Evolutionary conservation across 352 stramenopile genomes (phyloP).

Genomic region (Phytophthora chlamydospora): DNA sequence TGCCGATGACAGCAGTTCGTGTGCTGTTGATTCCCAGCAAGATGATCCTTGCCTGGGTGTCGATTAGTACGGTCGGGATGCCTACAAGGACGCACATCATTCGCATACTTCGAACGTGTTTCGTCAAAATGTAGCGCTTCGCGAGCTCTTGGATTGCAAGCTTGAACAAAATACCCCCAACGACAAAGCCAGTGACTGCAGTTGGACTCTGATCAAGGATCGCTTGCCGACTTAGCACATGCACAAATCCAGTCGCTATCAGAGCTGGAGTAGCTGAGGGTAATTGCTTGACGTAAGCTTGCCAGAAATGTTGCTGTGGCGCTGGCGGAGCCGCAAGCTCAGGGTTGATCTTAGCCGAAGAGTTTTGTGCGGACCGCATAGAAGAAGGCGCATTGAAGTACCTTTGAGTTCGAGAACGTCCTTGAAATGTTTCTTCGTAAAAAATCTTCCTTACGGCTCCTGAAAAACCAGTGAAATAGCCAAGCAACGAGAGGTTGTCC

Average conservation of each 20-base stretch:
- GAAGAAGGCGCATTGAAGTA: no score
- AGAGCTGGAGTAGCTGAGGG: neutral
- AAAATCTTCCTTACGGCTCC: slow-evolving; percentile 22
- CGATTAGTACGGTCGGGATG: slow-evolving; percentile 45
- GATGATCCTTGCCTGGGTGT: slow-evolving; percentile 46
- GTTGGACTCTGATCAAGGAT: neutral
- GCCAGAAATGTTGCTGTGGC: slow-evolving; percentile 1
- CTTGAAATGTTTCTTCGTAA: slow-evolving; percentile 15
- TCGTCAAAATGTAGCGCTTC: slow-evolving; percentile 29
- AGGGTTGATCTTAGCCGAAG: neutral
- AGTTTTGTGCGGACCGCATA: neutral
- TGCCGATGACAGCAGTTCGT: slow-evolving; percentile 15
- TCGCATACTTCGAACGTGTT: slow-evolving; percentile 7
- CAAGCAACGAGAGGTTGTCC: slow-evolving; percentile 7
- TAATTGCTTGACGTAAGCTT: neutral
- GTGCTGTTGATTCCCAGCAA: slow-evolving; percentile 28
- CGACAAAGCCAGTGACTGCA: neutral
- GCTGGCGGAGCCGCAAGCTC: no score
- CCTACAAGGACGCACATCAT: slow-evolving; percentile 45
- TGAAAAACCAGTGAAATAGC: slow-evolving; percentile 18
- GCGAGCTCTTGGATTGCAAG: slow-evolving; percentile 36
- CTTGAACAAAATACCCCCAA: slow-evolving; percentile 25
- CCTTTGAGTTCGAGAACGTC: neutral
- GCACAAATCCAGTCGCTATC: neutral
- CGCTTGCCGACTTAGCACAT: slow-evolving; percentile 13